Conservation (phyloP, 2,329 filamentous ascomycete genomes). For the Diaporthe eres region DNA sequence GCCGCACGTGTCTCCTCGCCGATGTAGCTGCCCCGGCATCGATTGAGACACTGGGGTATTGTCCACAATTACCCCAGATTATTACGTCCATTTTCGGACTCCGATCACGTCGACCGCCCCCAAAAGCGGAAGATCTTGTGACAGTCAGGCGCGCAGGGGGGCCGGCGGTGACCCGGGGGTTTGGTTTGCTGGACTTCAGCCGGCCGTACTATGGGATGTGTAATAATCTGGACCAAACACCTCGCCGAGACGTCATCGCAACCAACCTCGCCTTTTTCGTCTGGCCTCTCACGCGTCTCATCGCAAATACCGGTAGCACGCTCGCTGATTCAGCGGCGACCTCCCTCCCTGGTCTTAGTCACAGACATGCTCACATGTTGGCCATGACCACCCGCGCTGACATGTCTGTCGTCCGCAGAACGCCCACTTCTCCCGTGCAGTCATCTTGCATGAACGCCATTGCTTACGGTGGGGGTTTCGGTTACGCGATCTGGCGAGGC, state of each 20-base stretch:
- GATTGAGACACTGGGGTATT: background rate
- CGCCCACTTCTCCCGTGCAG: background rate
- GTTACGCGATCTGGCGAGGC: slow-evolving; percentile 19
- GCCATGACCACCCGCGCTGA: slow-evolving; percentile 7
- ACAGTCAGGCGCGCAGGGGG: background rate
- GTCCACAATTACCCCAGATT: slow-evolving; percentile 14
- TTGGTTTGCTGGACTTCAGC: slow-evolving; percentile 11
- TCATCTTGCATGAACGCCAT: slow-evolving; percentile 21
- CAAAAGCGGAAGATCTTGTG: background rate
- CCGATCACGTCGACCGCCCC: background rate
- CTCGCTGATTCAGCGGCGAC: slow-evolving; percentile 22
- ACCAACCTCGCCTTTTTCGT: background rate
- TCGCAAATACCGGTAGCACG: background rate
- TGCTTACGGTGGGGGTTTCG: slow-evolving; percentile 3
- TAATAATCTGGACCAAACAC: background rate
- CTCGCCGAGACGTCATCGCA: background rate
- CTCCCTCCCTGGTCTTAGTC: background rate
- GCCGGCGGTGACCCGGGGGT: background rate
- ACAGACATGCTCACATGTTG: background rate
- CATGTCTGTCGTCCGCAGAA: background rate
- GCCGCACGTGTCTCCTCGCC: slow-evolving; percentile 10
- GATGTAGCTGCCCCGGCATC: background rate
- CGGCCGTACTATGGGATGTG: background rate
- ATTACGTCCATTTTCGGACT: background rate
- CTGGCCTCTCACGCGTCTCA: background rate